Conservation (phyloP, 106 monocot species). For the Dendrobium officinale region DNA sequence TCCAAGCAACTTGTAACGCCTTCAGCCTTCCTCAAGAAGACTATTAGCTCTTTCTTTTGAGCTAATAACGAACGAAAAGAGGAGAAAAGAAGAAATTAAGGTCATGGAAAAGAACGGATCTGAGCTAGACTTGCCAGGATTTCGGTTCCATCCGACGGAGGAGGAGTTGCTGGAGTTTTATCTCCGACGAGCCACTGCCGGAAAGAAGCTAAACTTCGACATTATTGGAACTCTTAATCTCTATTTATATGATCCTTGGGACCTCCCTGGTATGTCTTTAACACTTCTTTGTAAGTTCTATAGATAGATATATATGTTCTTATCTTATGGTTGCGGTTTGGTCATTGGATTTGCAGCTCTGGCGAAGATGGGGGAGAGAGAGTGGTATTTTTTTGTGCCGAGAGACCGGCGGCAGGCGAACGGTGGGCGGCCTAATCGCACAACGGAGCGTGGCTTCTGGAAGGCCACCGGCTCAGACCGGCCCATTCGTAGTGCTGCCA, state of each 20-base stretch:
- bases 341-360: conserved; percentile 10
- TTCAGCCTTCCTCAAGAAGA: background rate
- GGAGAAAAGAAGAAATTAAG: background rate
- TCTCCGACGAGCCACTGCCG: conserved; percentile 30
- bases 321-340: background rate
- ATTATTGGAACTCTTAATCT: conserved; percentile 61
- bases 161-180: conserved; percentile 85
- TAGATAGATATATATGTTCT: background rate
- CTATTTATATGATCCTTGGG: conserved; percentile 71
- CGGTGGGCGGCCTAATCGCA: conserved; percentile 61
- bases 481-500: conserved; percentile 26
- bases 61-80: too few species aligned
- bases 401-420: conserved; percentile 34
- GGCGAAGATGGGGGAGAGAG: conserved; percentile 58
- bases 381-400: conserved; percentile 76
- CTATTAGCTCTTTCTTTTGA: background rate
- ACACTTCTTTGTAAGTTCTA: background rate
- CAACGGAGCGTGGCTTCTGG: conserved; percentile 67
- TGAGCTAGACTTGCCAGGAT: conserved; percentile 58
- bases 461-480: conserved; percentile 71
- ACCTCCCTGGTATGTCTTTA: conserved; percentile 43
- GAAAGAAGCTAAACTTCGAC: conserved; percentile 42
- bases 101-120: conserved; percentile 5
- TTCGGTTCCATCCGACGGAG: conserved; percentile 88
- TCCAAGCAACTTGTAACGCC: background rate